Base-by-base conservation (phyloP, 2,329 filamentous ascomycete genomes). In the Diplodia scrobiculata region DNA sequence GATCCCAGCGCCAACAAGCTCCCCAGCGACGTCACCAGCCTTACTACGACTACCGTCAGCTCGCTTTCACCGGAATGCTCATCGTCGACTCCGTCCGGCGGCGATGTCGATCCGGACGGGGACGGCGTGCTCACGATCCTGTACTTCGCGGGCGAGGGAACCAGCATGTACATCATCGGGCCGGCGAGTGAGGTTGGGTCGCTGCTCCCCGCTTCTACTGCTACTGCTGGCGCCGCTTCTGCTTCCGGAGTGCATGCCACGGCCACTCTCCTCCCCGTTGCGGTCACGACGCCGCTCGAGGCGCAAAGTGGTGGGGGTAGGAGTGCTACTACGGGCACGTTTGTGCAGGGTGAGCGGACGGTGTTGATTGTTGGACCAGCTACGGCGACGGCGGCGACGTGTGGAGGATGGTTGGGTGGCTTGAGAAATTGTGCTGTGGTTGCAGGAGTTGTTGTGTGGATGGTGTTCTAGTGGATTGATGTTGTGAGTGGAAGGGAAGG, bases 321-420 rank as follows among this genome's bases (percentile, higher is more conserved):
- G 14, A 45, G 36, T 19, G 50, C 48, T 3, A 55, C 51, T 11
- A 65, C 51, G 41, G 51, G 51, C 11, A n/a, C 21, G 27, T 60
- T 60, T 17, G 58, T 34, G 41, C 17, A 32, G 27, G 41, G 58
- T 4, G 41, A 27, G 11, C 58, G 58, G 27, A 60, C 58, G 27
- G 58, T 60, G 58, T n/a, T 60, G 58, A 50, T 60, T 34, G 58
- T 60, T 5, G 58, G 58, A 11, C 58, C 58, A 10, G 58, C 27
- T 27, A 48, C 41, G 27, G 41, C 21, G 38, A 38, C 21, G 3
- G 55, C 10, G 13, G 21, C 14, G 25, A 25, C 25, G 25, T 25
- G 25, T 25, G 25, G 25, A 25, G 25, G 25, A 3, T 25, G 25
- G n/a, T 25, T n/a, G 14, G 7, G 11, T 50, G 17, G 41, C 7